Evolutionary conservation across 2,329 filamentous ascomycete species (phyloP).

Genomic region (Fusarium drepaniforme): DNA sequence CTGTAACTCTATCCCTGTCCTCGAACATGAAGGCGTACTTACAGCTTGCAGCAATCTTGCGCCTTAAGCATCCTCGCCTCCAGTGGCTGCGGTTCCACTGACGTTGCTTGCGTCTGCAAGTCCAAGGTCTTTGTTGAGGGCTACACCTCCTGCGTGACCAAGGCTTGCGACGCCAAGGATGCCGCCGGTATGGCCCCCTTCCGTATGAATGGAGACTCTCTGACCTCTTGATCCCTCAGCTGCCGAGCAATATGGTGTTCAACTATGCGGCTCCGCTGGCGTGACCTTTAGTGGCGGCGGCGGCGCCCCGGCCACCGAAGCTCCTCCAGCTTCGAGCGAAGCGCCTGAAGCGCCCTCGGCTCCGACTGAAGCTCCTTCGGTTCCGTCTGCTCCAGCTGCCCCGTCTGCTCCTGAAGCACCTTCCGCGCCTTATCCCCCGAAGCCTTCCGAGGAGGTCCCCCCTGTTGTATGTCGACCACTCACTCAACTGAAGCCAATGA

Average conservation of each 20-base stretch:
- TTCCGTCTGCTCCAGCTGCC: neutral
- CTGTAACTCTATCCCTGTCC: neutral
- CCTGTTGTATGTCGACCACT: conserved; percentile 3
- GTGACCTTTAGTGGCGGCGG: neutral
- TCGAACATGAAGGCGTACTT: neutral
- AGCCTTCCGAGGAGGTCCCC: neutral
- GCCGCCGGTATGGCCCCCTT: conserved; percentile 10
- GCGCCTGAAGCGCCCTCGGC: neutral
- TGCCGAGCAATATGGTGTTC: neutral
- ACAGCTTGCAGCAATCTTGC: conserved; percentile 15
- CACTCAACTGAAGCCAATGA: accelerated
- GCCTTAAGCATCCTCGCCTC: conserved; percentile 5
- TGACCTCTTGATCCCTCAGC: neutral
- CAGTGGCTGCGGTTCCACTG: conserved; percentile 10
- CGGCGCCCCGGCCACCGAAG: neutral
- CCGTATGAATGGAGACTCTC: neutral
- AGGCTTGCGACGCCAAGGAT: neutral
- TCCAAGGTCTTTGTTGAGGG: neutral
- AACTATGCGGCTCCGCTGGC: conserved; percentile 11
- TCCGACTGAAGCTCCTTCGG: neutral
- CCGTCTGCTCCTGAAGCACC: neutral
- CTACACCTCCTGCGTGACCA: neutral
- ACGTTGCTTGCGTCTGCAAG: conserved; percentile 23
- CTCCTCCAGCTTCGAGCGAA: neutral
- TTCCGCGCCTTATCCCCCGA: neutral